Conservation (phyloP, 306 rosid genomes). For the Quercus dentata region DNA sequence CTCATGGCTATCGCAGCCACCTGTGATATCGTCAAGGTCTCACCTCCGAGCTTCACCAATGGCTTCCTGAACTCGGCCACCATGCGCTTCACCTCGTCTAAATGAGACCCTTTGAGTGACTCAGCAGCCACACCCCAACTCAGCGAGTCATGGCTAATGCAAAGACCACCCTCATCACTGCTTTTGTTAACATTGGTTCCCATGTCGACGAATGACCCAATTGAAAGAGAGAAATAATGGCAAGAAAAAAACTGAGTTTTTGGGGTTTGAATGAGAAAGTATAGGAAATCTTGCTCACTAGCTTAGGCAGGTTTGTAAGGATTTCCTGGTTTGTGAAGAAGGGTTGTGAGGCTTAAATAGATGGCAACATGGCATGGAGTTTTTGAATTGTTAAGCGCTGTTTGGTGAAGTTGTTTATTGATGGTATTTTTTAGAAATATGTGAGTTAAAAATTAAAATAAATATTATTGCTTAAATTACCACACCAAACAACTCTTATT, state of each 20-base stretch:
- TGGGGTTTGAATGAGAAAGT: too few relatives aligned
- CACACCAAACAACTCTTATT: too few relatives aligned
- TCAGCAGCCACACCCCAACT: conserved; percentile 71
- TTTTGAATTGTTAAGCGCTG: too few relatives aligned
- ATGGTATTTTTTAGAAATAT: fast-evolving
- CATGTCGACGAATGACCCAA: conserved; percentile 24
- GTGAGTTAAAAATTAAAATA: too few relatives aligned
- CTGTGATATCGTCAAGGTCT: conserved; percentile 64
- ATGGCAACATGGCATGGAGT: background rate
- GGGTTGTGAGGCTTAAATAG: conserved; percentile 28
- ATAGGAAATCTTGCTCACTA: too few relatives aligned
- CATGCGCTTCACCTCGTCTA: conserved; percentile 92
- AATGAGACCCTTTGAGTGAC: conserved; percentile 60
- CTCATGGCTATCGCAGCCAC: conserved; percentile 69
- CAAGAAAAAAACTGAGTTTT: background rate
- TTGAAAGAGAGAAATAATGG: background rate
- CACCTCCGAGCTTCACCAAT: conserved; percentile 59
- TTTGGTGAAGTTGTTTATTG: too few relatives aligned
- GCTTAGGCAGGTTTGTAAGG: background rate
- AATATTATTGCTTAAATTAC: too few relatives aligned
- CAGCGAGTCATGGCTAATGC: conserved; percentile 51
- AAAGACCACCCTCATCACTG: conserved; percentile 13
- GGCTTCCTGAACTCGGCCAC: conserved; percentile 69
- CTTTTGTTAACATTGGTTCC: conserved; percentile 8
- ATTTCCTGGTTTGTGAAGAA: conserved; percentile 25